Conservation (phyloP, 371 early-diverging fungal genomes). For the Saksenaea vasiformis region DNA sequence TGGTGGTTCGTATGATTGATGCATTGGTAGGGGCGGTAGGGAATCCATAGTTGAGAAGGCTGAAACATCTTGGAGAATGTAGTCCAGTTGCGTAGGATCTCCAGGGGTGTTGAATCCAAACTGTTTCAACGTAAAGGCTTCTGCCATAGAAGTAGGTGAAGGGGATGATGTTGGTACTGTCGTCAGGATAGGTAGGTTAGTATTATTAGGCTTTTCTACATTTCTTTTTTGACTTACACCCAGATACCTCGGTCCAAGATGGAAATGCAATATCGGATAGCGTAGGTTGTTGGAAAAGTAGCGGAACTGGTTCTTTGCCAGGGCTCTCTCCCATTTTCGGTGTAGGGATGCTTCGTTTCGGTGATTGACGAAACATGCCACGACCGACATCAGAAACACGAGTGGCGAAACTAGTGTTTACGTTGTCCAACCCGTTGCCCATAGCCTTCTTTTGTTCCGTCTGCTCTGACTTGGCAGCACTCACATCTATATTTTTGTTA, state of each 20-base stretch:
- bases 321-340: neutral
- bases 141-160: constrained; percentile 32
- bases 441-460: constrained; percentile 12
- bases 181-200: neutral
- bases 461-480: constrained; percentile 11
- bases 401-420: neutral
- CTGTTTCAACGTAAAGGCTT: constrained; percentile 48
- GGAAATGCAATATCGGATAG: neutral
- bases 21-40: constrained; percentile 9
- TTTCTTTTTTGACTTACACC: neutral
- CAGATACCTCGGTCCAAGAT: neutral
- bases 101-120: constrained; percentile 41
- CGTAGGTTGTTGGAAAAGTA: neutral
- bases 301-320: neutral
- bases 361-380: constrained; percentile 9
- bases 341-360: neutral
- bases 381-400: constrained; percentile 31
- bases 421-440: neutral
- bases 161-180: constrained; percentile 12
- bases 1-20: neutral
- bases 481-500: constrained; percentile 39
- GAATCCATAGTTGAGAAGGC: constrained; percentile 18
- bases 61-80: constrained; percentile 19
- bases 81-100: constrained; percentile 20
- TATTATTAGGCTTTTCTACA: neutral